Base-by-base conservation (phyloP, 2,329 filamentous ascomycete genomes). In the Talaromyces islandicus region DNA sequence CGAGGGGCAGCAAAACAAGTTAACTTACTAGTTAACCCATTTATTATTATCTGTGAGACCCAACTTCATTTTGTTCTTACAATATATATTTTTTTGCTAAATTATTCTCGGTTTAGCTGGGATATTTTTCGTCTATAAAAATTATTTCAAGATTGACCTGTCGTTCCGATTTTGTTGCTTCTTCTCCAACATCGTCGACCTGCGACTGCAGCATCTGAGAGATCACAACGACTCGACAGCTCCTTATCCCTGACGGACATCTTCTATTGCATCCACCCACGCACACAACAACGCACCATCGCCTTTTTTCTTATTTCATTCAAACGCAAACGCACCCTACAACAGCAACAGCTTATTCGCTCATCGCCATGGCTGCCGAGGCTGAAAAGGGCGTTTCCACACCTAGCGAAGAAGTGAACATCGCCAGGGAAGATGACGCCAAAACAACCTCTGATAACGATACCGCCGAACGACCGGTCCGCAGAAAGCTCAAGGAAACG, bases 401-500 rank as follows among this genome's bases (percentile, higher is more conserved):
- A 32, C 29, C 38, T 41, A 30, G 35, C 55, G 54, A 24, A 21
- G 56, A 58, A 32, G 46, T 50, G 68, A 65, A 64, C 59, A 64
- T 63, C 57, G 46, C 54, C 30, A 63, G 65, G 41, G 66, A 70
- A 51, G 65, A 68, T 52, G 57, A 58, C 48, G 14, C 48, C 17
- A 54, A 57, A 32, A 57, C 56, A 4, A 41, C 56, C 63, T 63
- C 60, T 69, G 69, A 58, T 73, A 75, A 61, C 25, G 59, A 61
- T 56, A 24, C 56, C 3, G 41, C 54, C 41, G 67, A 86, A 69
- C 80, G 79, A 62, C 83, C 83, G 9, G 82, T 86, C 41, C 77
- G 85, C 60, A 81, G 86, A 69, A 83, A 85, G 71, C 74, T 88
- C 58, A 82, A 85, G 71, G 81, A 86, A 66, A 85, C 85, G 3